A percentile compares a stretch with the other conserved stretches of the same genome.
phyloP scores from a whole-genome alignment of 208 protist genomes.

The Leishmania tropica region DNA sequence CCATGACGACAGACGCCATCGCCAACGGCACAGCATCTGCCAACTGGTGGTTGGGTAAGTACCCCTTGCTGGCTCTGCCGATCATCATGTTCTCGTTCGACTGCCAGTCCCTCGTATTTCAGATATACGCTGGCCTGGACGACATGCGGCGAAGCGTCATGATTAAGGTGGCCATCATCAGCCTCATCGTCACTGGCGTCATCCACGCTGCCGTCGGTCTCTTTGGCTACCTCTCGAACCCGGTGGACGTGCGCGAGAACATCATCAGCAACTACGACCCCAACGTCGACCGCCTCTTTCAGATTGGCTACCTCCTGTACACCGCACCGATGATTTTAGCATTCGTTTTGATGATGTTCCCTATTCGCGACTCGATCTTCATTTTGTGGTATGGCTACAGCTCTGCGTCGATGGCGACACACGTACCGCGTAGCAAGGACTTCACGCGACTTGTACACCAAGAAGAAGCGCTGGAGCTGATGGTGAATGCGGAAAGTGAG shows the following conservation, averaged over 20 bases:
- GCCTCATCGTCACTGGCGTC: conserved; percentile 44
- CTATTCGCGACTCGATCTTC: conserved; percentile 79
- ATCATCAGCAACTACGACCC: conserved; percentile 85
- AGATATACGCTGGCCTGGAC: conserved; percentile 66
- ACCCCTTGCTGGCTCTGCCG: conserved; percentile 57
- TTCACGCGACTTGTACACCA: conserved; percentile 38
- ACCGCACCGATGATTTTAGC: conserved; percentile 62
- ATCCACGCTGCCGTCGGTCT: conserved; percentile 73
- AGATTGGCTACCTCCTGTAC: conserved; percentile 64
- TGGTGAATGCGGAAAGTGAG: conserved; percentile 1
- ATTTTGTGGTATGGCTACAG: conserved; percentile 81
- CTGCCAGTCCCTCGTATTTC: conserved; percentile 81
- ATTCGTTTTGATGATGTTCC: conserved; percentile 71
- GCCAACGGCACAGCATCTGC: conserved; percentile 15
- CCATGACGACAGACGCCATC: conserved; percentile 16
- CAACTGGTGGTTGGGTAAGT: conserved; percentile 47
- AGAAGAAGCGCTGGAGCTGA: conserved; percentile 45
- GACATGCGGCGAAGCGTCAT: conserved; percentile 70
- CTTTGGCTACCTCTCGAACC: conserved; percentile 75
- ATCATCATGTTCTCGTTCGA: conserved; percentile 90
- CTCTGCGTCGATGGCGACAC: conserved; percentile 58
- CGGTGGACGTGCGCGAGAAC: conserved; percentile 62
- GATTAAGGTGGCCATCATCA: conserved; percentile 55
- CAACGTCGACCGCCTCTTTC: conserved; percentile 56
- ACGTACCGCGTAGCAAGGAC: conserved; percentile 56